phyloP scores from a whole-genome alignment of 2,329 filamentous ascomycete genomes.

The Trichoderma oligosporum region DNA sequence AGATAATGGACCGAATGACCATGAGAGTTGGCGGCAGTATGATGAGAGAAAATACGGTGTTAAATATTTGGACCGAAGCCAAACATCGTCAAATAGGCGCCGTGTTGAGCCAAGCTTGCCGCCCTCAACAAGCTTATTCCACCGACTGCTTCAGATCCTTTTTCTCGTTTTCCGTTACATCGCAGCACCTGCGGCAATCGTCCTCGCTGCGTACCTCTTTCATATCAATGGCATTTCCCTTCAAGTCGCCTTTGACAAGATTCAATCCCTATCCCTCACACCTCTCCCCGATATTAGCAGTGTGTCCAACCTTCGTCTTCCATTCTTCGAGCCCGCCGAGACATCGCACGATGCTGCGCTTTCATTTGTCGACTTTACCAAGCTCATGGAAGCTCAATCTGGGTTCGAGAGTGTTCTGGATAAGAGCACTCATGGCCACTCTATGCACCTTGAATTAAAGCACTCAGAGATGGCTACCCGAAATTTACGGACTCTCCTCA shows the following conservation, averaged over 20 bases:
- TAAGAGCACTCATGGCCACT: constrained; percentile 60
- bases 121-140: not conserved
- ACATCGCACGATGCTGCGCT: constrained; percentile 27
- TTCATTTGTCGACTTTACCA: constrained; percentile 62
- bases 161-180: constrained; percentile 57
- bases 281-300: constrained; percentile 68
- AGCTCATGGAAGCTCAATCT: constrained; percentile 69
- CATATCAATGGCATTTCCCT: constrained; percentile 56
- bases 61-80: not conserved
- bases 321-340: constrained; percentile 53
- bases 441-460: constrained; percentile 75
- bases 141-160: constrained; percentile 29
- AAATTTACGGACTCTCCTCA: constrained; percentile 68
- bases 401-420: constrained; percentile 73
- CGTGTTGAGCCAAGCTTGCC: not conserved
- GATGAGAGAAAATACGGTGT: not conserved
- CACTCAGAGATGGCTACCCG: constrained; percentile 69
- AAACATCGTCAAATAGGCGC: not conserved
- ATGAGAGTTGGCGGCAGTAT: constrained; percentile 29
- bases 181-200: constrained; percentile 60
- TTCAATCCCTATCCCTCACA: constrained; percentile 54
- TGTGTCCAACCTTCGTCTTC: constrained; percentile 55
- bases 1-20: constrained; percentile 21
- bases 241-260: constrained; percentile 59
- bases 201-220: constrained; percentile 59